Evolutionary conservation across 305 asterid species (phyloP), one percentile per base, ranked within the genome.

Genomic region (Euphrasia arctica): DNA sequence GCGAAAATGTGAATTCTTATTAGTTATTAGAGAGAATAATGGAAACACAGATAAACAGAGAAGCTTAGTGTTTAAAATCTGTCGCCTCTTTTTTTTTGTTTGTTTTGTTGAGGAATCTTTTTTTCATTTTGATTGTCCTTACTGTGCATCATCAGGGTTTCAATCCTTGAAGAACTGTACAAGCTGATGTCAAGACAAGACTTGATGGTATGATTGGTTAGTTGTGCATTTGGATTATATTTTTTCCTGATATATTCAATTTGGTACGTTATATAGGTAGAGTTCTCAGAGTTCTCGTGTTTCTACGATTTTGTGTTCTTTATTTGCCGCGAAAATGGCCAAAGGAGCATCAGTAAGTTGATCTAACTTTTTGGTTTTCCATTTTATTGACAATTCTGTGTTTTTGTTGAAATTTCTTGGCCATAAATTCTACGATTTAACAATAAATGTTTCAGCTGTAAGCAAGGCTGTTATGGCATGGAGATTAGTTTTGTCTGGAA

Each of bases 261-360:
- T 47, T 70, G 43, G 9, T 39, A 8, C 69, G 54, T 66, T 22
- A 62, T 78, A 71, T 72, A 90, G 96, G 90, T 77, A 65, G 90
- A 86, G 79, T 88, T 72, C 72, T 79, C 86, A 3, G 96, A 86
- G 80, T 93, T 90, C 73, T 78, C 89, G 0, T 81, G 87, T 69
- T 90, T 94, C 78, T 90, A 90, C 69, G 87, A 90, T 72, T 94
- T 94, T 74, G 90, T 93, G 32, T 93, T 90, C 89, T 87, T 90
- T 82, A 79, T 93, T 62, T 88, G 91, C 84, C 89, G 99, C 73
- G 95, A 90, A 79, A 88, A 90, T 72, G 95, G 97, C 66, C 99
- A 94, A 72, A 90, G 81, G 70, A 90, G 68, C 73, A 88, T 90
- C 73, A 77, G 99, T 94, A 82, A 86, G 97, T 83, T 52, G 41